phyloP scores from a whole-genome alignment of 1,284 basidiomycete genomes.

The Paramarasmius palmivorus region DNA sequence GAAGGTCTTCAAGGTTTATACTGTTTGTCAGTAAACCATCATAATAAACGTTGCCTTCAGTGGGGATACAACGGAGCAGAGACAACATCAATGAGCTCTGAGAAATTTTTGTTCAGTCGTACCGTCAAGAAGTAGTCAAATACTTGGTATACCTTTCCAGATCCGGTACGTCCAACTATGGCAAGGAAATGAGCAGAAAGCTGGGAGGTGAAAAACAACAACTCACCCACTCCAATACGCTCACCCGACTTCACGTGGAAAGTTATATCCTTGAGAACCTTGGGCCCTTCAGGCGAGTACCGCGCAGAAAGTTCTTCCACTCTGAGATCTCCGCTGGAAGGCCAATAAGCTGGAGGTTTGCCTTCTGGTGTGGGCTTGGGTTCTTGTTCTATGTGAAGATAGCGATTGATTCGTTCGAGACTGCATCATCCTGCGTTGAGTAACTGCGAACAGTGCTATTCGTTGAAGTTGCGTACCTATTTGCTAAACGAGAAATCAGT shows the following conservation, averaged over 20 bases:
- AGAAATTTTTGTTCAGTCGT: slow-evolving; percentile 18
- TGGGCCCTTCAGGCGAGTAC: slow-evolving; percentile 51
- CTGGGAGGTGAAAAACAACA: neutral
- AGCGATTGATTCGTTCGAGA: slow-evolving; percentile 76
- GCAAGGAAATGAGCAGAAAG: neutral
- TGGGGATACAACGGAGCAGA: slow-evolving; percentile 57
- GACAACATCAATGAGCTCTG: slow-evolving; percentile 52
- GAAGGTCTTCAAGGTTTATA: slow-evolving; percentile 65
- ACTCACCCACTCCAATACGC: slow-evolving; percentile 58
- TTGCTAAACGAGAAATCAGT: slow-evolving; percentile 30
- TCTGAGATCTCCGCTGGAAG: slow-evolving; percentile 64
- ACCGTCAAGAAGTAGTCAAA: slow-evolving; percentile 32
- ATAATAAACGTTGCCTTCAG: slow-evolving; percentile 55
- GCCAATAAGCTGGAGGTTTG: slow-evolving; percentile 78
- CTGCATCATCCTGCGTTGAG: slow-evolving; percentile 29
- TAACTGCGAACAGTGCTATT: neutral
- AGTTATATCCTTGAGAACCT: slow-evolving; percentile 54
- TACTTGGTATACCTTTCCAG: slow-evolving; percentile 59
- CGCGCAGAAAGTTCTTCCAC: slow-evolving; percentile 64
- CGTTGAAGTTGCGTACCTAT: slow-evolving; percentile 41
- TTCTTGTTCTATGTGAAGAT: slow-evolving; percentile 75
- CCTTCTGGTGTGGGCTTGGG: slow-evolving; percentile 47
- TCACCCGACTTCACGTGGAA: slow-evolving; percentile 61
- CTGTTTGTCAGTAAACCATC: slow-evolving; percentile 45
- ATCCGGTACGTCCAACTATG: slow-evolving; percentile 71